A percentile compares a stretch with the other conserved stretches of the same genome.
phyloP scores from a whole-genome alignment of 805 yeast genomes.

The Cyberlindnera saturnus region DNA sequence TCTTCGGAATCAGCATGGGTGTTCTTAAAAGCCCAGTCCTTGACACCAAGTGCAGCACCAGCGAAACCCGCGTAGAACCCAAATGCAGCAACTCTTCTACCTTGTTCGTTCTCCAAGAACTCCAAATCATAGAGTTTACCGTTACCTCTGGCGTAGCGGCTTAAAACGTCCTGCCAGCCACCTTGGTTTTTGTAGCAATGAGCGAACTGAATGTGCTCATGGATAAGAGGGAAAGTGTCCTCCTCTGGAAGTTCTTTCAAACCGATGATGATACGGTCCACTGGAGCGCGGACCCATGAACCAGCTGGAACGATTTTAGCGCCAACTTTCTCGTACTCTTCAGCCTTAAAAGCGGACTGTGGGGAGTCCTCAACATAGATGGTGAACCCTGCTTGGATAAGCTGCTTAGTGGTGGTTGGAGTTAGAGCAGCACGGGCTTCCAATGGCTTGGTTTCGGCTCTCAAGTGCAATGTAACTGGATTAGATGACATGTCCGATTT shows the following conservation, averaged over 20 bases:
- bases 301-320: conserved; percentile 88
- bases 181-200: conserved; percentile 97
- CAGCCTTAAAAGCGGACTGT: conserved; percentile 71
- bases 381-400: conserved; percentile 82
- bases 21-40: conserved; percentile 93
- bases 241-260: conserved; percentile 93
- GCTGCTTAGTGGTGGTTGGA: conserved; percentile 80
- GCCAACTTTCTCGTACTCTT: conserved; percentile 77
- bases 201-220: conserved; percentile 97
- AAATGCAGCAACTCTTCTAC: conserved; percentile 98
- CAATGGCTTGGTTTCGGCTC: conserved; percentile 96
- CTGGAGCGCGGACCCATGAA: conserved; percentile 90
- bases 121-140: conserved; percentile 92
- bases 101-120: conserved; percentile 87
- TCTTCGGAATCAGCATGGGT: conserved; percentile 59
- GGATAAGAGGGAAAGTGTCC: conserved; percentile 82
- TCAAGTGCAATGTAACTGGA: conserved; percentile 69
- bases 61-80: conserved; percentile 99
- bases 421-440: conserved; percentile 98
- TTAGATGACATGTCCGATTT: conserved; percentile 2
- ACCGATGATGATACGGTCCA: conserved; percentile 84
- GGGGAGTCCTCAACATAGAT: conserved; percentile 83
- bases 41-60: conserved; percentile 95
- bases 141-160: conserved; percentile 85
- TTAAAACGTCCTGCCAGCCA: conserved; percentile 91